Base-by-base conservation (phyloP, 2,329 filamentous ascomycete genomes). In the Ophiocordyceps camponoti-saundersi region DNA sequence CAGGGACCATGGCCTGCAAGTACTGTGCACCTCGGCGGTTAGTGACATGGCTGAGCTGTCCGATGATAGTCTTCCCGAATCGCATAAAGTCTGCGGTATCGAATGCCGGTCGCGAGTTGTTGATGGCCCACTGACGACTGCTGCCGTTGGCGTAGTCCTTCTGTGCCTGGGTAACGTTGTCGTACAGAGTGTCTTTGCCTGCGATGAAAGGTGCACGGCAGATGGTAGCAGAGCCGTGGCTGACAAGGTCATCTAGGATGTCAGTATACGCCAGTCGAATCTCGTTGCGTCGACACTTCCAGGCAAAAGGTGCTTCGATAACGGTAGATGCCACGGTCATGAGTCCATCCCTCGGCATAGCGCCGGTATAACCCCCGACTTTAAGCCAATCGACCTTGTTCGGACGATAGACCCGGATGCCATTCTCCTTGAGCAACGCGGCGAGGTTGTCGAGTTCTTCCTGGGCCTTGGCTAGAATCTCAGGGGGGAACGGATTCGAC, bases 41-140 rank as follows among this genome's bases (percentile, higher is more conserved):
- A 20, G 47, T 48, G 13, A 48, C 47, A 18, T 46, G 41, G 44
- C 47, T 48, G 3, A 48, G 47, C 21, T 48, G 44, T 8, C 44
- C 47, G 12, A 48, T 18, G 40, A 48, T 42, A 6, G 47, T 48
- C 21, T 44, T 48, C 12, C 47, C 47, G 30, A 48, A 46, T 12
- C 47, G 44, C 29, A 48, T 42, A 6, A 48, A 48, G 47, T 48
- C 47, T 21, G 44, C 47, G 20, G 47, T 39, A 18, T 46, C 47
- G 16, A 48, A 48, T n/a, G 47, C 47, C 13, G 47, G 40, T 40
- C 47, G 23, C 29, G 39, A 43, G 40, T 48, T 44, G 40, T 48
- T 48, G 40, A 48, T 44, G 47, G 44, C 47, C 47, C 47, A 45
- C 8, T n/a, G 1, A 21, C 26, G 21, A 13, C 20, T n/a, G 30